Percentiles rank a stretch among this genome's conserved stretches.
phyloP scores from a whole-genome alignment of 805 yeast species.

The Peterozyma xylosa region DNA sequence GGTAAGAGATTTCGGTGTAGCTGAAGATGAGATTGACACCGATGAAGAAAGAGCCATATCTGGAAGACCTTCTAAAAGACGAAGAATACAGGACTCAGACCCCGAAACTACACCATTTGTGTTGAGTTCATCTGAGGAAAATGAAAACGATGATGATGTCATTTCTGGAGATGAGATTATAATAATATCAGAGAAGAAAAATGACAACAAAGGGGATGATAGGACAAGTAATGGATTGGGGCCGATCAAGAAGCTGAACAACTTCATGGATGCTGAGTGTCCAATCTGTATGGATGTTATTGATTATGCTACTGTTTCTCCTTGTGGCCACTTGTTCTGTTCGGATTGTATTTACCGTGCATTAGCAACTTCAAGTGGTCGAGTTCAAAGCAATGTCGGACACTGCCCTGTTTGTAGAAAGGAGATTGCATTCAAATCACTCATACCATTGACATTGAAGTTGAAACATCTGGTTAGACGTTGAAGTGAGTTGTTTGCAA shows the following conservation, averaged over 20 bases:
- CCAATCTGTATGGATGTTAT: constrained; percentile 54
- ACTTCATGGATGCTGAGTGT: constrained; percentile 32
- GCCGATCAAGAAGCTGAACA: no score
- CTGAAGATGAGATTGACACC: background rate
- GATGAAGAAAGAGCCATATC: background rate
- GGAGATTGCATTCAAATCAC: constrained; percentile 2
- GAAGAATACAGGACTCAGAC: background rate
- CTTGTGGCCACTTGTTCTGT: constrained; percentile 56
- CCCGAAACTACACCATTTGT: background rate
- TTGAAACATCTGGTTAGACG: no score
- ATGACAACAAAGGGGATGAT: constrained; percentile 3
- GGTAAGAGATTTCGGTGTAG: no score
- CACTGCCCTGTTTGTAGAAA: constrained; percentile 26
- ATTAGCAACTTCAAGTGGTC: constrained; percentile 35
- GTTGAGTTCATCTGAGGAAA: background rate
- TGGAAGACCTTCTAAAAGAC: background rate
- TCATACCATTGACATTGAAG: background rate
- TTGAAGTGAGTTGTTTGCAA: no score
- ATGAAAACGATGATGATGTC: background rate
- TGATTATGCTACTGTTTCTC: constrained; percentile 35
- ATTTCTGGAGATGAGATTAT: constrained; percentile 5
- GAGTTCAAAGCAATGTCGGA: constrained; percentile 16
- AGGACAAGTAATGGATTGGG: no score
- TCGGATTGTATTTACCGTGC: constrained; percentile 42
- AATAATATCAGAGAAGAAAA: constrained; percentile 4